A percentile compares a stretch with the other conserved stretches of the same genome.
These are phyloP conservation scores for Syzygium aromaticum DNA, from an alignment of 345 rosid species.

Conservation along the genomic window DNA sequence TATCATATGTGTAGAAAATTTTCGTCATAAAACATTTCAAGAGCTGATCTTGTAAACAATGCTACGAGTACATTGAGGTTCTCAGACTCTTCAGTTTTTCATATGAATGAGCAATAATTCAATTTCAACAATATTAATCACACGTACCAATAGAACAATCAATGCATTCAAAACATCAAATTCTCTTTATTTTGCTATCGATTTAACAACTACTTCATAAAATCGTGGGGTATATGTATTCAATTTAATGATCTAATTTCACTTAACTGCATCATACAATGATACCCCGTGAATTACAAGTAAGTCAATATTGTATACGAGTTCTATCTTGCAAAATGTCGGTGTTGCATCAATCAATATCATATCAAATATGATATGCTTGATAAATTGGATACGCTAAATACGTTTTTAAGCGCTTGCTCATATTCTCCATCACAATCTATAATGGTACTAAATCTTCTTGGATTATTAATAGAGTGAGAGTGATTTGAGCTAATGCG, in stretches of 20 bases:
- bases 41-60: background rate
- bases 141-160: background rate
- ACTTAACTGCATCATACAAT: background rate
- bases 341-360: background rate
- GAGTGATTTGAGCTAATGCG: background rate
- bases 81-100: background rate
- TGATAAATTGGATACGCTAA: background rate
- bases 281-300: no score
- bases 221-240: no score
- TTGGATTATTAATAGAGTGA: no score
- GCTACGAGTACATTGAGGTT: background rate
- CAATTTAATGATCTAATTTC: background rate
- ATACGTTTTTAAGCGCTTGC: background rate
- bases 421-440: background rate
- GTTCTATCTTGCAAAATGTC: background rate
- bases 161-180: background rate
- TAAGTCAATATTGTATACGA: background rate
- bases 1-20: background rate
- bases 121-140: background rate
- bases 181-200: no score
- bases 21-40: background rate
- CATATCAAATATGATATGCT: background rate
- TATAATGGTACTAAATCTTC: background rate
- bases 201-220: no score
- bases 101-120: background rate